Conservation (phyloP, 306 rosid genomes). For the Amphicarpaea edgeworthii region DNA sequence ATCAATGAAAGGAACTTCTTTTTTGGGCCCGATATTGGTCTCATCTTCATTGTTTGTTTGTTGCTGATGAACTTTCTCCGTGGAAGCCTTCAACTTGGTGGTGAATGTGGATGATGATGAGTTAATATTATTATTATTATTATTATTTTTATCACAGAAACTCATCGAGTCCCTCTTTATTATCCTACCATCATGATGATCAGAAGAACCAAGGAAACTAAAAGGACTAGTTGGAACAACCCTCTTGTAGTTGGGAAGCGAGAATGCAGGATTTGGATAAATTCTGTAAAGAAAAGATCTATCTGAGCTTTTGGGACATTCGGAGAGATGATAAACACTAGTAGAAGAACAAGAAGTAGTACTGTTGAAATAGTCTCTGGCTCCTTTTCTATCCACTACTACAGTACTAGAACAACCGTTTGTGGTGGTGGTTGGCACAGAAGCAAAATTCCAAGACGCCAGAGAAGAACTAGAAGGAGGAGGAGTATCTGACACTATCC, state of each 20-base stretch:
- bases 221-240: constrained; percentile 54
- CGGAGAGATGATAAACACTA: constrained; percentile 46
- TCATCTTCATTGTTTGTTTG: constrained; percentile 42
- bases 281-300: constrained; percentile 40
- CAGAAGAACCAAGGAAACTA: constrained; percentile 44
- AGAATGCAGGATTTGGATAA: constrained; percentile 51
- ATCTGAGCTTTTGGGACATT: constrained; percentile 51
- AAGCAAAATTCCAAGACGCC: constrained; percentile 70
- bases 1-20: constrained; percentile 80
- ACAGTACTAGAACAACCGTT: background rate
- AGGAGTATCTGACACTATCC: constrained; percentile 40
- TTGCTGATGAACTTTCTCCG: constrained; percentile 49
- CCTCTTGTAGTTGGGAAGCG: constrained; percentile 56
- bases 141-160: constrained; percentile 21
- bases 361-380: constrained; percentile 44
- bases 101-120: constrained; percentile 46
- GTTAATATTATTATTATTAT: too few relatives aligned
- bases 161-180: constrained; percentile 51
- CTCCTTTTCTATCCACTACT: constrained; percentile 44
- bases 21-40: constrained; percentile 49
- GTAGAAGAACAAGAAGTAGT: constrained; percentile 36
- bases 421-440: constrained; percentile 39
- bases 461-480: constrained; percentile 42
- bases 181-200: constrained; percentile 29
- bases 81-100: constrained; percentile 46